phyloP scores from a whole-genome alignment of 352 stramenopile genomes.

The Elongisporangium anandrum region DNA sequence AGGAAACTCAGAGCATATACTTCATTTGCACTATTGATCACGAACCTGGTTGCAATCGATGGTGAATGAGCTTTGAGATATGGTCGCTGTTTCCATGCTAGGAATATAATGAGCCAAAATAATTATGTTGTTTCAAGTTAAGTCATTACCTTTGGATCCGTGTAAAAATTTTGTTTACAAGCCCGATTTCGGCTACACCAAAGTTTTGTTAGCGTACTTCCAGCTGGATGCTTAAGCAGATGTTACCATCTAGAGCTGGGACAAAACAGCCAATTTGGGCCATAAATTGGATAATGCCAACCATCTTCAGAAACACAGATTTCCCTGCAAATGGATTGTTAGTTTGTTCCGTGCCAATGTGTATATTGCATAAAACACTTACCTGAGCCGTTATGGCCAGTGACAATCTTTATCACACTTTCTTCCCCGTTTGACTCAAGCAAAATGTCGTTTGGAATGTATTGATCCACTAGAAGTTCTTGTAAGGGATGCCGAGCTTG shows the following conservation, averaged over 20 bases:
- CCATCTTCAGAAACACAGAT: constrained; percentile 85
- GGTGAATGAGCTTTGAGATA: constrained; percentile 84
- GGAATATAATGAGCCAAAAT: constrained; percentile 3
- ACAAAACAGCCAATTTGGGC: constrained; percentile 82
- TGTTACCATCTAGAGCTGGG: constrained; percentile 57
- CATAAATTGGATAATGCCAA: constrained; percentile 83
- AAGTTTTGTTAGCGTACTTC: neutral
- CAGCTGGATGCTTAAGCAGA: neutral
- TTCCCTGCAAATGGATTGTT: constrained; percentile 44
- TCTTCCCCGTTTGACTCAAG: constrained; percentile 21
- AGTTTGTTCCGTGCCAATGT: too few relatives aligned
- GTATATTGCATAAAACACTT: too few relatives aligned
- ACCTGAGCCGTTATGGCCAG: constrained; percentile 86
- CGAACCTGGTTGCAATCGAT: constrained; percentile 84
- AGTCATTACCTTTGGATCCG: constrained; percentile 66
- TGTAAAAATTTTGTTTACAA: constrained; percentile 76
- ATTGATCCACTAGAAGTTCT: constrained; percentile 78
- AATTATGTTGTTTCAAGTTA: neutral
- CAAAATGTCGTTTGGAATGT: constrained; percentile 76
- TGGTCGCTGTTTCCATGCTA: constrained; percentile 70
- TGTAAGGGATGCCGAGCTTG: constrained; percentile 78
- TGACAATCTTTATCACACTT: constrained; percentile 62
- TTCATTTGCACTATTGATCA: neutral
- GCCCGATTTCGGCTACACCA: constrained; percentile 54
- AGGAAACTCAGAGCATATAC: neutral